phyloP scores from a whole-genome alignment of 2,329 filamentous ascomycete genomes.

The Ceratocystis colombiana region DNA sequence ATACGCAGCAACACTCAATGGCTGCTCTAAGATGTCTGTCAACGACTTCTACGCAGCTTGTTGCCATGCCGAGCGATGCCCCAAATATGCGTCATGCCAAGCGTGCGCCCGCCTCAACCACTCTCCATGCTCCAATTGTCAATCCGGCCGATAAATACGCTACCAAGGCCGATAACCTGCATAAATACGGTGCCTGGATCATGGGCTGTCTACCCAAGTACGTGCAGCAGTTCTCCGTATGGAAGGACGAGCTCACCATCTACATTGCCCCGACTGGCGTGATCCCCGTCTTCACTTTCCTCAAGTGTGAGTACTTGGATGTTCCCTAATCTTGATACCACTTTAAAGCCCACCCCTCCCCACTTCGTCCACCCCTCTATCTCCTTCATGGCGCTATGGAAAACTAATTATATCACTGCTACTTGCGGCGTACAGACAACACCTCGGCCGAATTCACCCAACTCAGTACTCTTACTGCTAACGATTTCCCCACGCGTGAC shows the following conservation, averaged over 20 bases:
- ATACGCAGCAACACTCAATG: constrained; percentile 33
- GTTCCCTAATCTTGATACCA: constrained; percentile 62
- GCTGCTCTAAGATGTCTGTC: constrained; percentile 27
- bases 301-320: constrained; percentile 78
- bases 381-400: not conserved
- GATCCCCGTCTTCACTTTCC: constrained; percentile 83
- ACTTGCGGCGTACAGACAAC: constrained; percentile 51
- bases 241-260: constrained; percentile 97
- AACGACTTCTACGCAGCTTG: constrained; percentile 40
- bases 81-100: constrained; percentile 59
- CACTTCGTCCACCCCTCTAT: not conserved
- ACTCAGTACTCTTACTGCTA: constrained; percentile 81
- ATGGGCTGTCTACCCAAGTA: constrained; percentile 97
- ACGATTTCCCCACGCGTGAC: constrained; percentile 90
- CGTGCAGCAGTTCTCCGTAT: constrained; percentile 97
- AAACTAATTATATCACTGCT: not conserved
- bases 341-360: constrained; percentile 45
- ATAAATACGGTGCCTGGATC: constrained; percentile 92
- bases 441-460: constrained; percentile 95
- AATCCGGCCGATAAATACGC: constrained; percentile 91
- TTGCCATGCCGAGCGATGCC: constrained; percentile 50
- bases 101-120: constrained; percentile 46
- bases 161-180: constrained; percentile 75
- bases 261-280: constrained; percentile 83
- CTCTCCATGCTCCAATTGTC: constrained; percentile 64